Conservation (phyloP, 345 rosid genomes). For the Populus tremula region DNA sequence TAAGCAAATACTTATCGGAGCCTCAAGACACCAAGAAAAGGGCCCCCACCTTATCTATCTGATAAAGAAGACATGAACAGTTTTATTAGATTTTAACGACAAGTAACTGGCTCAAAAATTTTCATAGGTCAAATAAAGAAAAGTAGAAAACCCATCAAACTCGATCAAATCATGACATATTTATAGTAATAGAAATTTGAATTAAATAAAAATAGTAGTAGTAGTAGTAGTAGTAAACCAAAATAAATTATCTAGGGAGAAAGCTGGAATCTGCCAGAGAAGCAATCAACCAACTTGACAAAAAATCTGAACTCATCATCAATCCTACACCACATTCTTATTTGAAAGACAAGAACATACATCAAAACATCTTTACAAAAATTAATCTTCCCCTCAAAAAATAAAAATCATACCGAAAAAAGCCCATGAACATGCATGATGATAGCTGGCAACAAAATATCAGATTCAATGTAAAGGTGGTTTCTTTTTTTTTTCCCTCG, state of each 20-base stretch:
- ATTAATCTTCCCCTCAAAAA: too few species aligned
- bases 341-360: slow-evolving; percentile 20
- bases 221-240: neutral
- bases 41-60: slow-evolving; percentile 18
- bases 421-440: neutral
- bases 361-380: slow-evolving; percentile 7
- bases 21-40: slow-evolving; percentile 3
- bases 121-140: neutral
- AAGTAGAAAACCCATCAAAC: slow-evolving; percentile 6
- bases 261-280: slow-evolving; percentile 37
- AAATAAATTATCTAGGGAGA: slow-evolving; percentile 25
- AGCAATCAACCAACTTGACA: slow-evolving; percentile 37
- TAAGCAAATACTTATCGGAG: slow-evolving; percentile 30
- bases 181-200: neutral
- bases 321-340: slow-evolving; percentile 52
- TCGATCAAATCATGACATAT: neutral
- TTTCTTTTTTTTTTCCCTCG: neutral
- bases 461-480: neutral
- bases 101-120: neutral
- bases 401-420: slow-evolving; percentile 13
- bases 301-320: slow-evolving; percentile 47
- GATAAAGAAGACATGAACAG: neutral
- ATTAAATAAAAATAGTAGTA: neutral
- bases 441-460: neutral
- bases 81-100: neutral